Conservation (phyloP, 2,329 filamentous ascomycete genomes). For the Huntiella bhutanensis region DNA sequence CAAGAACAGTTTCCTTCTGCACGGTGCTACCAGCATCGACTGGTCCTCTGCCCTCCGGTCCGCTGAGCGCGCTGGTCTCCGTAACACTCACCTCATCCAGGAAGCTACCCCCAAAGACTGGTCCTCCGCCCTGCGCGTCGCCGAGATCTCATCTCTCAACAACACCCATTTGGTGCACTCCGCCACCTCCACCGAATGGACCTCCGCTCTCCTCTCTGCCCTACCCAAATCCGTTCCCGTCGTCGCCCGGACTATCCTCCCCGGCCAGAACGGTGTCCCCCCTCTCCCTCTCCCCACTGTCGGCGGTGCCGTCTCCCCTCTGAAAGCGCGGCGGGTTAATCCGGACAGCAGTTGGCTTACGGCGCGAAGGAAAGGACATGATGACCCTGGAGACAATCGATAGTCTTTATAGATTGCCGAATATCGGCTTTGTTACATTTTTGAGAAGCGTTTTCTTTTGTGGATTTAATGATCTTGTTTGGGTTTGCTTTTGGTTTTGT, state of each 20-base stretch:
- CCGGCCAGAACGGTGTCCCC: not conserved
- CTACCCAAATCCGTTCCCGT: not conserved
- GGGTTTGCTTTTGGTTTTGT: not conserved
- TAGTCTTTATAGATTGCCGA: no score
- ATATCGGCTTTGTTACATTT: no score
- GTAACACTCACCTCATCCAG: slow-evolving; percentile 3
- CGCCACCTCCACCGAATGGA: slow-evolving; percentile 16
- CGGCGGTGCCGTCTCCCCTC: not conserved
- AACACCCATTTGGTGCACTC: slow-evolving; percentile 5
- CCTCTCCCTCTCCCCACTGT: not conserved
- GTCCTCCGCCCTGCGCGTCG: slow-evolving; percentile 13
- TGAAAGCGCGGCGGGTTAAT: not conserved
- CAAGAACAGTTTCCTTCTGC: slow-evolving; percentile 9
- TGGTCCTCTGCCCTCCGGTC: slow-evolving; percentile 24
- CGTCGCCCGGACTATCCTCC: not conserved
- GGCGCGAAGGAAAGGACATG: not conserved
- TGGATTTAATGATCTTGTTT: not conserved
- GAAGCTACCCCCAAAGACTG: slow-evolving; percentile 15
- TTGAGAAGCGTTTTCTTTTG: no score
- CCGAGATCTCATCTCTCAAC: slow-evolving; percentile 13
- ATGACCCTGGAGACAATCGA: no score
- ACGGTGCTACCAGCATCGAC: slow-evolving; percentile 15
- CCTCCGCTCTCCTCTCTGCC: slow-evolving; percentile 1
- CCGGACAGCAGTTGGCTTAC: not conserved
- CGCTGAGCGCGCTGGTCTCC: slow-evolving; percentile 14